Base-by-base conservation (phyloP, 1,284 basidiomycete species). In the Paramarasmius palmivorus region DNA sequence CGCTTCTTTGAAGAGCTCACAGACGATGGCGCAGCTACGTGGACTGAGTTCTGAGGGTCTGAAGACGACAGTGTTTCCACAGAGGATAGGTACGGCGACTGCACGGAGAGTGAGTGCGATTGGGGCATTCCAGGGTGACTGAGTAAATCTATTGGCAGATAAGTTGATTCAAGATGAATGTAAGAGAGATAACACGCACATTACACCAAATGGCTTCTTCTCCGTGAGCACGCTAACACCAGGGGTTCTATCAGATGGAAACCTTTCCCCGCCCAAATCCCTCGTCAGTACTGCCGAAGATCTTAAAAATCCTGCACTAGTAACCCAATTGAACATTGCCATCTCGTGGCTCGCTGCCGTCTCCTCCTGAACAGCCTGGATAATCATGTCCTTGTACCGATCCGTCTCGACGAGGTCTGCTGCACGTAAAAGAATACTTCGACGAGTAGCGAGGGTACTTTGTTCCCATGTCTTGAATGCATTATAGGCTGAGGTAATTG, bases 11-110 rank as follows among this genome's bases (percentile, higher is more conserved):
- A 83, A 73, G 32, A 78, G 58, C 61, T 86, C 79, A 0, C 74
- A 73, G 4, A 81, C 71, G 7, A 82, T 65, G 1, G 73, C 66
- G 57, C 84, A 81, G 7, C 71, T 74, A 3, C 74, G 67, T 0
- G 86, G 85, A 41, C 75, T 78, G 50, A 70, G 67, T 60, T 88
- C 85, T 0, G 82, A 83, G 7, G 79, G 76, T 61, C 84, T 85
- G 36, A 87, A 61, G 1, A 90, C 74, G 2, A 83, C 78, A 0
- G 84, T 83, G 66, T 88, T 88, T 2, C 85, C 86, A 29, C 81
- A 82, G 3, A 86, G 70, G 20, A 88, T 69, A 0, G 85, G 81
- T 9, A 79, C 69, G 3, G 75, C 69, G 36, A 83, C 68, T 0
- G 83, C 78, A 12, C 84, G 71, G 3, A 83, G 56, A 1, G 75